Percentiles rank a stretch among this genome's conserved stretches.
Evolutionary conservation across 768 basidiomycete species (phyloP).

Genomic region (Suillus lakei): DNA sequence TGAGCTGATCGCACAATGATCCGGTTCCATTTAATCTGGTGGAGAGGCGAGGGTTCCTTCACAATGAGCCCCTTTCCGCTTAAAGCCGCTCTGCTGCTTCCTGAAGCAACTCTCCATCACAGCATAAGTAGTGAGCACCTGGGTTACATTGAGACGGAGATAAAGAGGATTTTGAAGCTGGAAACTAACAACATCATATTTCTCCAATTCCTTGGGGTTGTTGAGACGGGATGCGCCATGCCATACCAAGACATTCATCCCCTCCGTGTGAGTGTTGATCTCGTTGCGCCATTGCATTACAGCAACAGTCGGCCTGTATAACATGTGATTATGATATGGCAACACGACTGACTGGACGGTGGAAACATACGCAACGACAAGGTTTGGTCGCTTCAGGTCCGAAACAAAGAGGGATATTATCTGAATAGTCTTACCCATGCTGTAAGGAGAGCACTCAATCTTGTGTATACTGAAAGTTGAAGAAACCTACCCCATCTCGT

Average conservation of each 20-base stretch:
- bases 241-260: conserved; percentile 89
- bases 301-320: conserved; percentile 51
- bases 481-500: conserved; percentile 84
- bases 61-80: conserved; percentile 81
- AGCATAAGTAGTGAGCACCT: conserved; percentile 87
- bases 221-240: conserved; percentile 80
- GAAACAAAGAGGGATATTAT: conserved; percentile 89
- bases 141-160: conserved; percentile 15
- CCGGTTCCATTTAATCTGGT: conserved; percentile 84
- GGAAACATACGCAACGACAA: conserved; percentile 85
- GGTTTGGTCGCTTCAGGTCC: conserved; percentile 78
- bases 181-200: conserved; percentile 83
- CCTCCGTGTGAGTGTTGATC: conserved; percentile 83
- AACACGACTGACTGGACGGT: background rate
- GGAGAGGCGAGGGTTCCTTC: conserved; percentile 87
- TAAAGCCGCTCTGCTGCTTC: conserved; percentile 92
- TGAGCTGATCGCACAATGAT: conserved; percentile 58
- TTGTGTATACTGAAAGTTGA: conserved; percentile 13
- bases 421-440: conserved; percentile 97
- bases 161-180: background rate
- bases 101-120: conserved; percentile 92
- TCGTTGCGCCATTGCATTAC: conserved; percentile 93
- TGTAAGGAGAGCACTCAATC: conserved; percentile 29
- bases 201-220: conserved; percentile 68
- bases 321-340: conserved; percentile 6